Percentiles rank a stretch among this genome's conserved stretches.
Evolutionary conservation across 2,329 filamentous ascomycete species (phyloP).

Genomic region (Fusarium albidum): DNA sequence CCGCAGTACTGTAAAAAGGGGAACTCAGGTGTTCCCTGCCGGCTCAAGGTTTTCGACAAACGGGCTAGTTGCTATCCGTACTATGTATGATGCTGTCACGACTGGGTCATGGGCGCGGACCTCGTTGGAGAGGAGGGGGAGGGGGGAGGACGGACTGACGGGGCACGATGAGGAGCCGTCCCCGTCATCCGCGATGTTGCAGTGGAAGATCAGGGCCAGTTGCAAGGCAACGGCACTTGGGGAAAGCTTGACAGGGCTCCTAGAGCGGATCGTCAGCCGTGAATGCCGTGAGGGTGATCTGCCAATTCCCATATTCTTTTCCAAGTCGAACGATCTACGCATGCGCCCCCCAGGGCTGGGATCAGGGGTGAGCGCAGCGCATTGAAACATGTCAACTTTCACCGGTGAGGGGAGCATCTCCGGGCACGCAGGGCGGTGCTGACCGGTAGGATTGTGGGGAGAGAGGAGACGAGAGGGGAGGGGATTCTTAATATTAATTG

Average conservation of each 20-base stretch:
- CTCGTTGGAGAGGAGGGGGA: too few relatives aligned
- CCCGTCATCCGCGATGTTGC: neutral
- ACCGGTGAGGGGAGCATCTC: constrained; percentile 29
- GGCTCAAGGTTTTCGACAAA: neutral
- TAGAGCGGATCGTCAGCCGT: constrained; percentile 10
- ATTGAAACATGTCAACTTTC: constrained; percentile 35
- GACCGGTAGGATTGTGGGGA: constrained; percentile 14
- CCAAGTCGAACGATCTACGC: constrained; percentile 26
- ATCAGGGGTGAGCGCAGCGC: constrained; percentile 24
- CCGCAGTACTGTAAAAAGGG: too few relatives aligned
- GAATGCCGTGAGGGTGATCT: constrained; percentile 19
- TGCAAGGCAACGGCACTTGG: constrained; percentile 18
- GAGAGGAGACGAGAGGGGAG: neutral
- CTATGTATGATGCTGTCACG: constrained; percentile 13
- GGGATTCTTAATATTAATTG: neutral
- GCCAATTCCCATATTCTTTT: constrained; percentile 10
- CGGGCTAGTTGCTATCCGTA: neutral
- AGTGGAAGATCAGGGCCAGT: neutral
- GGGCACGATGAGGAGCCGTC: neutral
- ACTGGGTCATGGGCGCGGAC: constrained; percentile 12
- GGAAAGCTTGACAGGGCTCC: constrained; percentile 7
- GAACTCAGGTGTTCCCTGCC: constrained; percentile 6
- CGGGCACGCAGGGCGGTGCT: constrained; percentile 29
- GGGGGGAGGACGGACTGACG: too few relatives aligned
- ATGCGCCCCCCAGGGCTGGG: constrained; percentile 11